A percentile compares a stretch with the other conserved stretches of the same genome.
Conservation (phyloP, 768 basidiomycete genomes). For the Trametes maxima region DNA sequence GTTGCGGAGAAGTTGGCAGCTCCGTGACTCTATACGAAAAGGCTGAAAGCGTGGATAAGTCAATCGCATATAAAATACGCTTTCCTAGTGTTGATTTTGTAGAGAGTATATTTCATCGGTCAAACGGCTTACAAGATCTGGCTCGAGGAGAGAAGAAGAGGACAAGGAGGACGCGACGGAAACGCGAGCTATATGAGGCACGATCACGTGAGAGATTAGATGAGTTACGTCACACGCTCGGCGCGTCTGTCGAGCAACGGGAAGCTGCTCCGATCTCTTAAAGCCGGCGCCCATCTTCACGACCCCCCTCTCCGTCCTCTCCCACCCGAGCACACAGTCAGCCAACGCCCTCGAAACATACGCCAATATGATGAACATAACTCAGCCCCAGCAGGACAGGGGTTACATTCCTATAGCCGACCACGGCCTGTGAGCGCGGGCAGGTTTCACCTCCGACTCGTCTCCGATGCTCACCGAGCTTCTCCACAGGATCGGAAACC, state of each 20-base stretch:
- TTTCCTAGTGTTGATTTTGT: not conserved
- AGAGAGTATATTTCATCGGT: not conserved
- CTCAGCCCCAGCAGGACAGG: constrained; percentile 53
- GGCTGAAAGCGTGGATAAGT: not conserved
- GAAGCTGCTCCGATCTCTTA: not conserved
- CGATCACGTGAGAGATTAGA: constrained; percentile 5
- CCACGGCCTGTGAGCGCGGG: constrained; percentile 67
- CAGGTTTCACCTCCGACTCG: not conserved
- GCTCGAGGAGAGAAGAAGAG: not conserved
- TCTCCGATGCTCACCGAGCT: constrained; percentile 9
- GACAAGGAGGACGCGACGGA: not conserved
- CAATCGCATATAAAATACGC: not conserved
- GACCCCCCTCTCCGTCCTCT: not conserved
- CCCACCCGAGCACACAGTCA: not conserved
- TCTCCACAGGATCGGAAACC: constrained; percentile 70
- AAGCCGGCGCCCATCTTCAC: not conserved
- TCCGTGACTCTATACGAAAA: not conserved
- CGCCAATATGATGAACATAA: constrained; percentile 50
- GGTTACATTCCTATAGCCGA: constrained; percentile 78
- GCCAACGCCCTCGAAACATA: not conserved
- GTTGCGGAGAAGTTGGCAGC: not conserved
- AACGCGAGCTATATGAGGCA: constrained; percentile 2
- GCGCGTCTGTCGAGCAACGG: not conserved
- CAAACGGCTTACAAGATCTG: not conserved
- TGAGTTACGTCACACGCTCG: constrained; percentile 13